Conservation (phyloP, 2,329 filamentous ascomycete genomes). For the Lachnum nothofagi region DNA sequence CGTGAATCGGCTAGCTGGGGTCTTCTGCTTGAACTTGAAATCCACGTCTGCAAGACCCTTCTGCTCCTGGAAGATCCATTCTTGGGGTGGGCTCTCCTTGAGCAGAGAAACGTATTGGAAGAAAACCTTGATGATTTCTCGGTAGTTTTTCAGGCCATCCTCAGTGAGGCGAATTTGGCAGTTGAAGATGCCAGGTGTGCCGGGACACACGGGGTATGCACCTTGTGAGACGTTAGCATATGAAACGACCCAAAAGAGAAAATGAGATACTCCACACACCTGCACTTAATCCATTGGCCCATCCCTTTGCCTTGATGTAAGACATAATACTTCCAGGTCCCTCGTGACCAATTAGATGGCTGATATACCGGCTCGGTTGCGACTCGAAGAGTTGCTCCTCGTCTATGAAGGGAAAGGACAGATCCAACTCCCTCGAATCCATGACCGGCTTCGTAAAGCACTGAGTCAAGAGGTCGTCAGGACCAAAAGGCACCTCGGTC, state of each 20-base stretch:
- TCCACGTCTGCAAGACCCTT: conserved; percentile 86
- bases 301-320: conserved; percentile 67
- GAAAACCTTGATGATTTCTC: conserved; percentile 61
- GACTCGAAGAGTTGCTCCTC: conserved; percentile 63
- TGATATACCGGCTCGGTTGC: conserved; percentile 65
- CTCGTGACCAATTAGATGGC: conserved; percentile 69
- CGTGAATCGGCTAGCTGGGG: conserved; percentile 80
- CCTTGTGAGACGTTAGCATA: conserved; percentile 35
- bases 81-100: conserved; percentile 69
- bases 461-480: conserved; percentile 57
- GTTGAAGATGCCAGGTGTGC: conserved; percentile 62
- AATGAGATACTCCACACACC: conserved; percentile 22
- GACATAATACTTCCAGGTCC: conserved; percentile 69
- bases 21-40: conserved; percentile 93
- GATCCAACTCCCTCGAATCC: conserved; percentile 60
- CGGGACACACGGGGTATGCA: conserved; percentile 54
- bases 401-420: conserved; percentile 65
- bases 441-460: conserved; percentile 70
- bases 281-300: conserved; percentile 63
- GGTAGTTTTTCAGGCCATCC: conserved; percentile 52
- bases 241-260: background rate
- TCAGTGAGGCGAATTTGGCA: conserved; percentile 62
- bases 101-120: conserved; percentile 85
- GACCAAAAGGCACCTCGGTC: conserved; percentile 52
- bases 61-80: conserved; percentile 94